Base-by-base conservation (phyloP, 129 eudicot species). In the Lonicera japonica region DNA sequence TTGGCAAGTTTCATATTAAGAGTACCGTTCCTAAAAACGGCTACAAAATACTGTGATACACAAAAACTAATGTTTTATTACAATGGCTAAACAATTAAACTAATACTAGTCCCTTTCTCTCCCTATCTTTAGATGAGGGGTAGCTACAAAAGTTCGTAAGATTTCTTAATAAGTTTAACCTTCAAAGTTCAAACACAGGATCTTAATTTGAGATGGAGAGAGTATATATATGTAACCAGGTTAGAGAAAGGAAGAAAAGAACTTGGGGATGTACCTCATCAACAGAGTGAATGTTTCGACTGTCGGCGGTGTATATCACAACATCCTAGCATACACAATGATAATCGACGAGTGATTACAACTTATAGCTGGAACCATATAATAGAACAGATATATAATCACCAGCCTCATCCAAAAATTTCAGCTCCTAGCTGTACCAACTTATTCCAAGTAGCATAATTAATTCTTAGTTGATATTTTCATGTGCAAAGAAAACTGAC, bases 291-390 rank as follows among this genome's bases (percentile, higher is more conserved):
- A 79, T 25, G 53, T 89, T 89, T 53, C 72, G 79, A 64, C 69
- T 64, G 71, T 86, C 97, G 12, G 95, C 95, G 13, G 97, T 80
- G 80, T 89, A 89, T 29, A 86, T 73, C 58, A 86, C 57, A 61
- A 77, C 87, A 74, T 89, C 97, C 96, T 89, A 66, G 45, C 13
- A 34, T 64, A 60, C 34, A 18, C 56, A 60, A 65, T 13, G 21
- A 47, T 14, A 66, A 54, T 2, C 56, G 43, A 59, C 45, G 21
- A 60, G 11, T 11, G 9, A 65, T 58, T 40, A 46, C 38, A 39
- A 15, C 50, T 13, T 63, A 55, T 12, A 34, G 62, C 55, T 47
- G 19, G 51, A 58, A 14, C 54, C 56, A 61, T 17, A 15, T 29
- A 64, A 21, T 22, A 38, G 16, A 46, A 39, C 22, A 0, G 48